Evolutionary conservation across 2,329 filamentous ascomycete species (phyloP).

Genomic region (Nakataea oryzae): DNA sequence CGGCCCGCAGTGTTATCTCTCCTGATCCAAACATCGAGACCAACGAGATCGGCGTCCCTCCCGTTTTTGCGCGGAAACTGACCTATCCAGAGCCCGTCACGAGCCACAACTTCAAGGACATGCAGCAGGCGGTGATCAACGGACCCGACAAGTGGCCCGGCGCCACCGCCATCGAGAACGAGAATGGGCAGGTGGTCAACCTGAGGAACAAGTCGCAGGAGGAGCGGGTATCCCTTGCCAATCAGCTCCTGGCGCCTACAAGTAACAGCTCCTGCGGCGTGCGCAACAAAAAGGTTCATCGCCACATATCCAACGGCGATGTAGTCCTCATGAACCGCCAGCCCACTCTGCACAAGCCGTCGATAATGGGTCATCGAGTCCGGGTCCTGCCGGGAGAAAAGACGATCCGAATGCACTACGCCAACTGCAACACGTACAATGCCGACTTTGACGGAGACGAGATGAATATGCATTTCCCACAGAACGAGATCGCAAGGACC

Average conservation of each 20-base stretch:
- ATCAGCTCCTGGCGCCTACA: conserved; percentile 81
- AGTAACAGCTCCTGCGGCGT: conserved; percentile 63
- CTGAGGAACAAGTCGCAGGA: conserved; percentile 79
- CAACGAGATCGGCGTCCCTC: conserved; percentile 95
- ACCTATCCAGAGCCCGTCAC: conserved; percentile 97
- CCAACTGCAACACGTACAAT: conserved; percentile 99
- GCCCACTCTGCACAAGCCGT: conserved; percentile 94
- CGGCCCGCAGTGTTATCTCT: conserved; percentile 93
- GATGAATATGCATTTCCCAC: conserved; percentile 99
- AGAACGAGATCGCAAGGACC: conserved; percentile 87
- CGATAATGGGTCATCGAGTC: conserved; percentile 96
- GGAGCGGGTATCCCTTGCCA: conserved; percentile 80
- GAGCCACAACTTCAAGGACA: conserved; percentile 89
- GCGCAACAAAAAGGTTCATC: conserved; percentile 90
- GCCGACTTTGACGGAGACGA: conserved; percentile 99
- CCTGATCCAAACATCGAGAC: conserved; percentile 98
- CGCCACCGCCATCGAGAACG: conserved; percentile 88
- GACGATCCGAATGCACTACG: conserved; percentile 98
- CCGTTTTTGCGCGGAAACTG: conserved; percentile 93
- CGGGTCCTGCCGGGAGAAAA: conserved; percentile 88
- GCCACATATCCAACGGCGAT: conserved; percentile 92
- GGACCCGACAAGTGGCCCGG: conserved; percentile 91
- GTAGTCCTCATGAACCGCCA: conserved; percentile 98
- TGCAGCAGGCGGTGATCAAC: conserved; percentile 94
- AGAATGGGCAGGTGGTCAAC: conserved; percentile 84